Conservation (phyloP, 2,329 filamentous ascomycete genomes). For the Xylaria sp. region DNA sequence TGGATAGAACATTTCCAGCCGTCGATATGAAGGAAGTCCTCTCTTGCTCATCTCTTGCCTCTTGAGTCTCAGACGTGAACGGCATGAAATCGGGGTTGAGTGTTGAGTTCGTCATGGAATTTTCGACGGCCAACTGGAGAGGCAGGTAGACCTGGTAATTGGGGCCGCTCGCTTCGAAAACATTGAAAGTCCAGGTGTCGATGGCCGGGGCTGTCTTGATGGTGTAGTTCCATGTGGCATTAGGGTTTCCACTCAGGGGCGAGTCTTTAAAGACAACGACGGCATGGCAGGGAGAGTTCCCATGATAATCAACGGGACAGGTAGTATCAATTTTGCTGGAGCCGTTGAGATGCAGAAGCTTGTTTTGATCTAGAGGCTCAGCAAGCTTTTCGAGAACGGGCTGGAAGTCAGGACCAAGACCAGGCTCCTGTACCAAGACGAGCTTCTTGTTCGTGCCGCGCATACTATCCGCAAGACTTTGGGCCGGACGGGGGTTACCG, state of each 20-base stretch:
- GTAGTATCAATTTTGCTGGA: slow-evolving; percentile 19
- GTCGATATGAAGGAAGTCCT: slow-evolving; percentile 64
- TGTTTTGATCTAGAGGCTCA: slow-evolving; percentile 22
- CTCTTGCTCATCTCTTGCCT: slow-evolving; percentile 58
- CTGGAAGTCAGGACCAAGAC: slow-evolving; percentile 29
- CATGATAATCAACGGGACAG: slow-evolving; percentile 44
- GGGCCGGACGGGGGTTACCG: slow-evolving; percentile 18
- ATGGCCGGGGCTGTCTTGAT: slow-evolving; percentile 63
- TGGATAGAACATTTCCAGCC: slow-evolving; percentile 66
- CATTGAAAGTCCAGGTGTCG: slow-evolving; percentile 58
- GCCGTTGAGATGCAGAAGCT: slow-evolving; percentile 21
- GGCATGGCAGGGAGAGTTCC: slow-evolving; percentile 72
- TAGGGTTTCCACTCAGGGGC: slow-evolving; percentile 57
- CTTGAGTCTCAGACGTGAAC: slow-evolving; percentile 39
- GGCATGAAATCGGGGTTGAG: slow-evolving; percentile 24
- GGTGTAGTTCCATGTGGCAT: slow-evolving; percentile 70
- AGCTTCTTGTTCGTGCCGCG: slow-evolving; percentile 25
- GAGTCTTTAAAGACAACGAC: slow-evolving; percentile 73
- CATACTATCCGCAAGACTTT: slow-evolving; percentile 28
- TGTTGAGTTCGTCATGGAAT: slow-evolving; percentile 30
- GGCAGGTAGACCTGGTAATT: slow-evolving; percentile 68
- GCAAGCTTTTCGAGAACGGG: slow-evolving; percentile 28
- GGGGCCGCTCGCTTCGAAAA: slow-evolving; percentile 61
- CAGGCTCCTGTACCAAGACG: slow-evolving; percentile 26
- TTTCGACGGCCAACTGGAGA: slow-evolving; percentile 57